Conservation (phyloP, 257 asterid genomes). For the Solanum sitiens region DNA sequence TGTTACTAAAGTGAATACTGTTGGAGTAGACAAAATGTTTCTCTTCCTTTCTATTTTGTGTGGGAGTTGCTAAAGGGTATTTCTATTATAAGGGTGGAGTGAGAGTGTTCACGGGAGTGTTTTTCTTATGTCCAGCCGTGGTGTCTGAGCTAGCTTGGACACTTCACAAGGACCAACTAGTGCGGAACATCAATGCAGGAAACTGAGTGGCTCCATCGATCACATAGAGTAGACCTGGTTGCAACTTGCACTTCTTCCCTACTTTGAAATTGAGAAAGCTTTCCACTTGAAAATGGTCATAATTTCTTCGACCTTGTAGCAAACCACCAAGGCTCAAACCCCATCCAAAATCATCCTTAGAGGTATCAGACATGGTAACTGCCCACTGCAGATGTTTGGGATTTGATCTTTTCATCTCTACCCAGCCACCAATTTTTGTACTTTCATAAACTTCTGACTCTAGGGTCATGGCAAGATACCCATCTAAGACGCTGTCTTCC, state of each 20-base stretch:
- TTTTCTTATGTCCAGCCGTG: background rate
- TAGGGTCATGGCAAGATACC: slow-evolving; percentile 55
- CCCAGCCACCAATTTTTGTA: slow-evolving; percentile 69
- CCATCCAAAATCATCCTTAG: slow-evolving; percentile 82
- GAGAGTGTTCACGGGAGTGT: background rate
- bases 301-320: slow-evolving; percentile 26
- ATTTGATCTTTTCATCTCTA: slow-evolving; percentile 44
- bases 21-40: background rate
- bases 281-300: slow-evolving; percentile 72
- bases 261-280: slow-evolving; percentile 40
- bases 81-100: background rate
- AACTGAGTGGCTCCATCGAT: slow-evolving; percentile 46
- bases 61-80: background rate
- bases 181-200: slow-evolving; percentile 57
- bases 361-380: slow-evolving; percentile 45
- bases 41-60: background rate
- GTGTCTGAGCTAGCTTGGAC: background rate
- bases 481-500: slow-evolving; percentile 28
- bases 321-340: slow-evolving; percentile 69
- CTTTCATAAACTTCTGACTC: slow-evolving; percentile 50
- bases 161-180: slow-evolving; percentile 19
- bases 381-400: slow-evolving; percentile 52
- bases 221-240: slow-evolving; percentile 53
- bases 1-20: background rate
- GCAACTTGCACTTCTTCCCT: slow-evolving; percentile 51